Evolutionary conservation across 345 rosid species (phyloP), one percentile per base, ranked within the genome.

Genomic region (Salix koriyanagi): DNA sequence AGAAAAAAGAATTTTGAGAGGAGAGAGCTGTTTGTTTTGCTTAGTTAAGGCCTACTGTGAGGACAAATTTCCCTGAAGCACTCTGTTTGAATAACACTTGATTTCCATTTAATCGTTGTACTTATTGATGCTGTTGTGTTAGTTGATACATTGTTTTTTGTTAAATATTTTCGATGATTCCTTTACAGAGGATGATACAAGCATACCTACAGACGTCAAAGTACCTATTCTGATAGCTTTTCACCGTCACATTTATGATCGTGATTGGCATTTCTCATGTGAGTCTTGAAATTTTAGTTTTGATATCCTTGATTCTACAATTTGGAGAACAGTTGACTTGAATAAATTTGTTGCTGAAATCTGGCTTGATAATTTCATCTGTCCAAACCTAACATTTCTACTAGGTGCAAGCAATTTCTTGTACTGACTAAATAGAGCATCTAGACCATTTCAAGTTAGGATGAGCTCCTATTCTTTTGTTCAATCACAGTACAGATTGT

Each of bases 181-280:
- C 37, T 52, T 70, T 76, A 78, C 93, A 94, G 99, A 96, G 98
- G 99, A 96, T 87, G 99, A 96, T 75, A 96, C 97, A 75, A 91
- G 97, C 91, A 85, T 94, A 75, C 85, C 91, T 50, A 84, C 88
- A 48, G 97, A 92, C 76, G 89, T 91, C 81, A 96, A 96, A 83
- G 90, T 96, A 70, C 98, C 99, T 42, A 96, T 94, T 72, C 85
- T 96, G 76, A 80, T 73, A 70, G 94, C 87, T 50, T 96, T 96
- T 79, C 92, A 94, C 79, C 86, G 46, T 60, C 97, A 96, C 87
- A 86, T 96, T 76, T 94, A 96, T 76, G 73, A 96, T 67, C 79
- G 50, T n/a, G 85, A 88, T 60, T 96, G 98, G 99, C 97, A 91
- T 73, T 96, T 91, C 85, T 84, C 97, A 74, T 94, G 99, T 93